Evolutionary conservation across 2,329 filamentous ascomycete species (phyloP), one percentile per base, ranked within the genome.

Genomic region (Berkeleyomyces rouxiae): DNA sequence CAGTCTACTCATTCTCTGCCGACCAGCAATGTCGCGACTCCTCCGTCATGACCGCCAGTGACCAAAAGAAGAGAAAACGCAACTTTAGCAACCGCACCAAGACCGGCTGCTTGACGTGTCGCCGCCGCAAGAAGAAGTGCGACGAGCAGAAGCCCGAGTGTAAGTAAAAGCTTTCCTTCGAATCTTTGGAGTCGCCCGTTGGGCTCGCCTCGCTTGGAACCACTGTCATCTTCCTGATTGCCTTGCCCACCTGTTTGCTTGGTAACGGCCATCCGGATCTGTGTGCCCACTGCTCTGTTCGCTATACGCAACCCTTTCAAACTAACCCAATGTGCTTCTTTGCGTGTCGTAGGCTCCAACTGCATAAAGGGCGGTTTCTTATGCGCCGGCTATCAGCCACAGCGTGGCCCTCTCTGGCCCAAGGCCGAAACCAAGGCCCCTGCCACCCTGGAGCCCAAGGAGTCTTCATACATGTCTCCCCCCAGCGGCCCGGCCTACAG

Each of bases 41-140:
- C 0, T 68, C 77, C 39, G 72, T 82, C 43, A 51, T 5, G 16
- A 33, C 31, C 4, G 80, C 83, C 68, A 79, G 79, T 4, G 82
- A 85, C 67, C 77, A 80, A 3, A 87, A 87, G 72, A 87, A 86
- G 72, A 76, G 85, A 58, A 88, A 88, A 73, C 79, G 86, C 46
- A 88, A 89, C 70, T 97, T 96, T 70, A 95, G 90, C 75, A 96
- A 96, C 73, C 82, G 92, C 64, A 96, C 92, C 23, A 97, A 97
- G 75, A 96, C 91, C 7, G 90, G 91, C 40, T 97, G 92, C 72
- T 83, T 95, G 74, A 97, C 92, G 4, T 97, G 92, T 72, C 82
- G 92, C 65, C 83, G 83, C 71, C 82, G 92, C 64, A 97, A 97
- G 80, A 97, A 97, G 83, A 97, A 97, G 75, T 97, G 93, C 71